Percentiles rank a stretch among this genome's conserved stretches.
These are phyloP conservation scores for Ganoderma multipileum DNA, from an alignment of 1,284 basidiomycete genomes.

Conservation along the genomic window DNA sequence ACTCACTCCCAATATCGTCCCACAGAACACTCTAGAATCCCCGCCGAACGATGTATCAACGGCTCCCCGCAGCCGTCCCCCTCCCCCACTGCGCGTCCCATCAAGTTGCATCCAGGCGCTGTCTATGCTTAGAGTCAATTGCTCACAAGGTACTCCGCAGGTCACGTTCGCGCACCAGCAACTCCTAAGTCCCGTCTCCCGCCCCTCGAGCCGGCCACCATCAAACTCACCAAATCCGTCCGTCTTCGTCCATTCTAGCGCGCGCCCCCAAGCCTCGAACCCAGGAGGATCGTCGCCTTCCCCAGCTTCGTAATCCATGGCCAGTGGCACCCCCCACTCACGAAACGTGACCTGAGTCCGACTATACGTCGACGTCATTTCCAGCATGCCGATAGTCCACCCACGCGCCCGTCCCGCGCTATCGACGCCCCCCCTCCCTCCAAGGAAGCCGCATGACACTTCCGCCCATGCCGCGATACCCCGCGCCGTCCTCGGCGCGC, in stretches of 20 bases:
- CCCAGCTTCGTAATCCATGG: not conserved
- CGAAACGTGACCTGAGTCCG: not conserved
- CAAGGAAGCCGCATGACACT: not conserved
- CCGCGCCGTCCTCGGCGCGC: constrained; percentile 1
- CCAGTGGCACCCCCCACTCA: not conserved
- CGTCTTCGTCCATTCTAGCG: not conserved
- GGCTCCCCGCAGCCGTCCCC: not conserved
- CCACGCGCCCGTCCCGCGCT: not conserved
- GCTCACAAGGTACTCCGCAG: not conserved
- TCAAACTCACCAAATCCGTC: not conserved
- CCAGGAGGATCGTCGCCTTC: not conserved
- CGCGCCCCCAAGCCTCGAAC: not conserved
- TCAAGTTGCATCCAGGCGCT: not conserved
- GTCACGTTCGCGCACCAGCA: not conserved
- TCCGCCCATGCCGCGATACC: not conserved
- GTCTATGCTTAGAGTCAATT: no score
- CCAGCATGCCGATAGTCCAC: not conserved
- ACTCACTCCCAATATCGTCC: not conserved
- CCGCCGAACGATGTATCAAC: not conserved
- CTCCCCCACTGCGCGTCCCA: not conserved
- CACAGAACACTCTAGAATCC: not conserved
- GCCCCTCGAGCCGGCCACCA: not conserved
- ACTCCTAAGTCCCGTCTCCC: not conserved
- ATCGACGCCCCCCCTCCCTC: not conserved
- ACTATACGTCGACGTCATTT: not conserved